phyloP scores from a whole-genome alignment of 2,329 filamentous ascomycete species.

The Colletotrichum tanaceti region DNA sequence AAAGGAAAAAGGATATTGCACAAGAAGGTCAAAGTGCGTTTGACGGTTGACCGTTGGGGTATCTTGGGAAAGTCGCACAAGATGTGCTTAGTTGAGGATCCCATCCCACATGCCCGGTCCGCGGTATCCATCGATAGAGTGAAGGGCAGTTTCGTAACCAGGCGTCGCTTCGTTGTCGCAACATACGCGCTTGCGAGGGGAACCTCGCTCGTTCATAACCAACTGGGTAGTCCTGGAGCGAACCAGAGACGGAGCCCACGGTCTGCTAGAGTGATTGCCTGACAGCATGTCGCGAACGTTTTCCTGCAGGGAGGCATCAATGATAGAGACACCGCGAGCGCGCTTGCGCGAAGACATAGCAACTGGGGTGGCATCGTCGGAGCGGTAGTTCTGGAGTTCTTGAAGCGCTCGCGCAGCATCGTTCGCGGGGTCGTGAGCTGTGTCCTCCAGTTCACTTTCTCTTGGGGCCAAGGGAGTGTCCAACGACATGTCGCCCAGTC shows the following conservation, averaged over 20 bases:
- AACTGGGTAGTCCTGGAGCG: slow-evolving; percentile 51
- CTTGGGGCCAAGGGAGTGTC: slow-evolving; percentile 60
- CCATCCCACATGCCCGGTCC: slow-evolving; percentile 76
- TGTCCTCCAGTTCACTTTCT: slow-evolving; percentile 59
- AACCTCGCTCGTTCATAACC: slow-evolving; percentile 47
- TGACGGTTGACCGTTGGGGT: slow-evolving; percentile 25
- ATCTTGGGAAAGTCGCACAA: slow-evolving; percentile 19
- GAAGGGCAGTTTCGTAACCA: slow-evolving; percentile 60
- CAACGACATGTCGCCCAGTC: slow-evolving; percentile 62
- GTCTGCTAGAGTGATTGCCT: slow-evolving; percentile 48
- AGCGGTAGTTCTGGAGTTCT: slow-evolving; percentile 68
- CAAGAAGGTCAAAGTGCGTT: slow-evolving; percentile 31
- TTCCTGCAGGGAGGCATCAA: slow-evolving; percentile 70
- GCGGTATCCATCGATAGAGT: slow-evolving; percentile 62
- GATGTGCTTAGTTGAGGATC: slow-evolving; percentile 63
- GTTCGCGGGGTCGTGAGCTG: slow-evolving; percentile 57
- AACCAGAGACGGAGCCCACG: slow-evolving; percentile 54
- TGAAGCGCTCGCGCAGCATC: slow-evolving; percentile 70
- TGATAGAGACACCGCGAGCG: slow-evolving; percentile 66
- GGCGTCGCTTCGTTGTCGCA: slow-evolving; percentile 70
- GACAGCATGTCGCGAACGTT: slow-evolving; percentile 73
- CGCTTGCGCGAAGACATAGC: slow-evolving; percentile 63
- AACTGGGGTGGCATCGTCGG: slow-evolving; percentile 51
- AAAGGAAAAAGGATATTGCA: slow-evolving; percentile 42
- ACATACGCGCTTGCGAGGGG: slow-evolving; percentile 72